These are phyloP conservation scores for Pouteria glomerata DNA, from an alignment of 148 eudicot genomes.

Conservation along the genomic window DNA sequence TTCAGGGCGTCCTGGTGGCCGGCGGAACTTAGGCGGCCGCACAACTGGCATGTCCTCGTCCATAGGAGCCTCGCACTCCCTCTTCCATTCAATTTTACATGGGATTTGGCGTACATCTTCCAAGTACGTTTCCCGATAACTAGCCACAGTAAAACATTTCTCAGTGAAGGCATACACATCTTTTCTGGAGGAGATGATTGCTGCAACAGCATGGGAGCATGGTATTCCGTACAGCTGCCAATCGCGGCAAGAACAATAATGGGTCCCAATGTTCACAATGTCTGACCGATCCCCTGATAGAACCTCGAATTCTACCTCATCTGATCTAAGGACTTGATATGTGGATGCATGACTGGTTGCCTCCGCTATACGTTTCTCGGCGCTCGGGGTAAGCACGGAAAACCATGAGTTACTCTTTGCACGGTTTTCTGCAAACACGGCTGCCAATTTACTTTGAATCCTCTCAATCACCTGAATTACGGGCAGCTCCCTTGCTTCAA, in stretches of 20 bases:
- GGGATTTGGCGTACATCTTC: constrained; percentile 36
- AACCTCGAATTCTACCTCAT: constrained; percentile 60
- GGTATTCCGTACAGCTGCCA: constrained; percentile 61
- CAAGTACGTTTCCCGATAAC: constrained; percentile 32
- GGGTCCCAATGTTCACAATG: constrained; percentile 52
- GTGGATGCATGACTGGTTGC: constrained; percentile 26
- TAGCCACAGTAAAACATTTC: constrained; percentile 30
- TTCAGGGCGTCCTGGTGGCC: constrained; percentile 62
- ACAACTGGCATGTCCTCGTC: constrained; percentile 27
- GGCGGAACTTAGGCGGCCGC: constrained; percentile 50
- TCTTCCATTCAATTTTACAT: constrained; percentile 38
- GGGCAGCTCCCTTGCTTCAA: constrained; percentile 50
- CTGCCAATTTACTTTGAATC: constrained; percentile 33
- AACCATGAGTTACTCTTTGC: constrained; percentile 31
- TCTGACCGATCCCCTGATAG: constrained; percentile 44
- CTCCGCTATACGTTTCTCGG: constrained; percentile 44
- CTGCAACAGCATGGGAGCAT: constrained; percentile 61
- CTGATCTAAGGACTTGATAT: constrained; percentile 52
- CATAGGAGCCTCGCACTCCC: constrained; percentile 18
- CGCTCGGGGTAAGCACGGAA: constrained; percentile 42
- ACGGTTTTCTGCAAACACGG: constrained; percentile 47
- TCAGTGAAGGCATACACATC: constrained; percentile 44
- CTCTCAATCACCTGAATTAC: constrained; percentile 52
- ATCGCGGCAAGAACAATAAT: constrained; percentile 51
- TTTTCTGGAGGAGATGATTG: constrained; percentile 38